phyloP scores from a whole-genome alignment of 148 eudicot genomes.

The Rhododendron molle region DNA sequence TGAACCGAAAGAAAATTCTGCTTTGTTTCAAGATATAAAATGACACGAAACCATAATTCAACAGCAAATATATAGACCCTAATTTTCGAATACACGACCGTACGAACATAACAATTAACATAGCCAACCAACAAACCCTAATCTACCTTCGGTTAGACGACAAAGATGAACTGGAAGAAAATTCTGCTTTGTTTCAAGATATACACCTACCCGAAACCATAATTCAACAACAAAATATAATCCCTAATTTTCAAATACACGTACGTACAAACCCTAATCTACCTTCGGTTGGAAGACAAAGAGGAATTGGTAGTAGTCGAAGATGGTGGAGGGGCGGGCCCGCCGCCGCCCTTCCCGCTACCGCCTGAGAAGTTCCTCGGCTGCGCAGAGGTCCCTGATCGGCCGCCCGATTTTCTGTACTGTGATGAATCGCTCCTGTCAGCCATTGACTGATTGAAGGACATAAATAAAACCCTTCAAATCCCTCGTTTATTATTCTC shows the following conservation, averaged over 20 bases:
- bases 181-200: no score
- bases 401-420: constrained; percentile 49
- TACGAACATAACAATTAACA: no score
- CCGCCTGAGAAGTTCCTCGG: constrained; percentile 47
- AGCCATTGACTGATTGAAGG: constrained; percentile 78
- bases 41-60: no score
- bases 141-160: constrained; percentile 28
- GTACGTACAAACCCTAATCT: not conserved
- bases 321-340: constrained; percentile 49
- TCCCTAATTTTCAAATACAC: not conserved
- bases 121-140: not conserved
- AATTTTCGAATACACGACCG: no score
- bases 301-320: constrained; percentile 23
- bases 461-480: constrained; percentile 66
- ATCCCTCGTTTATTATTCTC: not conserved
- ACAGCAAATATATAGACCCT: no score
- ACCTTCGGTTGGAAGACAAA: constrained; percentile 29
- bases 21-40: no score
- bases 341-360: constrained; percentile 38
- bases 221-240: no score
- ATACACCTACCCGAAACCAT: no score
- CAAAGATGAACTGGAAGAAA: constrained; percentile 15
- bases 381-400: constrained; percentile 47
- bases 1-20: no score
- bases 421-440: constrained; percentile 61